Conservation (phyloP, 2,329 filamentous ascomycete species). For the Paecilomyces sp. region DNA sequence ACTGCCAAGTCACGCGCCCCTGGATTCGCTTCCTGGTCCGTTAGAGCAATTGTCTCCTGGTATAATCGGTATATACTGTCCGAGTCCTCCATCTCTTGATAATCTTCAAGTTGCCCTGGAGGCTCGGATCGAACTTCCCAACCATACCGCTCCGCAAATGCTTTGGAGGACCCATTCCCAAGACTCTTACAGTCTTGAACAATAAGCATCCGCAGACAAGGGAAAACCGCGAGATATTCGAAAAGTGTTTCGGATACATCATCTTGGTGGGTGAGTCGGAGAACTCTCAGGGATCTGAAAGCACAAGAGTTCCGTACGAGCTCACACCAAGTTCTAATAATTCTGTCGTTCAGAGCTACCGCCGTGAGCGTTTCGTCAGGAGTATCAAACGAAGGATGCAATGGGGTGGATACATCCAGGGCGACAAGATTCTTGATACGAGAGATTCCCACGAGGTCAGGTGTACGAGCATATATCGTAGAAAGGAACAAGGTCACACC, state of each 20-base stretch:
- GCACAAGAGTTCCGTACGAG: constrained; percentile 20
- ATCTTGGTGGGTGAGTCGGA: constrained; percentile 27
- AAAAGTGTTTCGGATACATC: constrained; percentile 24
- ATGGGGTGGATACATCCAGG: constrained; percentile 26
- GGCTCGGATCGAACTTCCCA: constrained; percentile 15
- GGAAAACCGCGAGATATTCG: constrained; percentile 26
- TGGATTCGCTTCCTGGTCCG: not conserved
- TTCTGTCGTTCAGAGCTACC: constrained; percentile 27
- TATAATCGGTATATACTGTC: constrained; percentile 12
- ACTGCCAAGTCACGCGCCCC: not conserved
- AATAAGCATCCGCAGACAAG: constrained; percentile 27
- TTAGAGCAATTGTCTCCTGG: constrained; percentile 2
- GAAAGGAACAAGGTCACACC: constrained; percentile 26
- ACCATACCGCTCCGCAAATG: constrained; percentile 14
- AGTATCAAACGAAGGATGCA: constrained; percentile 5
- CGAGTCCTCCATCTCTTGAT: not conserved
- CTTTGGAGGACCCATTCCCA: constrained; percentile 12
- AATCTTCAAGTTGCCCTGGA: not conserved
- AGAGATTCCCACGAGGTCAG: constrained; percentile 32
- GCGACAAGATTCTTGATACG: constrained; percentile 33
- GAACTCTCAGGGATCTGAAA: constrained; percentile 30
- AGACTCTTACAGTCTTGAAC: constrained; percentile 24
- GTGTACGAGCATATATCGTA: constrained; percentile 18
- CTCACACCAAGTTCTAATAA: constrained; percentile 37
- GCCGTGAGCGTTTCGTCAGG: constrained; percentile 6